Percentiles rank a stretch among this genome's conserved stretches.
phyloP scores from a whole-genome alignment of 129 eudicot genomes.

The Chrysanthemum seticuspe region DNA sequence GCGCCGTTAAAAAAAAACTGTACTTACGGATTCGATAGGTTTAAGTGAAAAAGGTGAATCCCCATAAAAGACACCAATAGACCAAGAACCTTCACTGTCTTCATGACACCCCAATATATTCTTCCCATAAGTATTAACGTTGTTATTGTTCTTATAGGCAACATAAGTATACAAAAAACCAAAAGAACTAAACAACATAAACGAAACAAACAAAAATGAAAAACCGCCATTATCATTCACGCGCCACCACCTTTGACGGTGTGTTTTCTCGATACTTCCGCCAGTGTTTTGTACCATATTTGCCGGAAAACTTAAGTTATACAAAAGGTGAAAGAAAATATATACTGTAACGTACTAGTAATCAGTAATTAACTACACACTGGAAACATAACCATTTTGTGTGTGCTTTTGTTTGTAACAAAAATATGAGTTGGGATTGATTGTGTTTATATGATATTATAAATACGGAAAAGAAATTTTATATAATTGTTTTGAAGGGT shows the following conservation, averaged over 20 bases:
- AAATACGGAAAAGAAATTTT: background rate
- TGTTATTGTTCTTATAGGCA: conserved; percentile 17
- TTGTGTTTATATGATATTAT: background rate
- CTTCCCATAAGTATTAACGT: background rate
- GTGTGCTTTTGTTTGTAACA: background rate
- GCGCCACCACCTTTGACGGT: conserved; percentile 37
- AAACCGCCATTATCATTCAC: conserved; percentile 33
- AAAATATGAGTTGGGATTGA: background rate
- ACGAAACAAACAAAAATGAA: conserved; percentile 27
- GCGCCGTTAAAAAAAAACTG: background rate
- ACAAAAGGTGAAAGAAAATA: conserved; percentile 25
- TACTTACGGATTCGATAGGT: conserved; percentile 78
- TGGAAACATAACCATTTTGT: background rate
- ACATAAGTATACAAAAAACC: conserved; percentile 29
- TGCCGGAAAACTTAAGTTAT: conserved; percentile 9
- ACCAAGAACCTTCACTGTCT: conserved; percentile 90
- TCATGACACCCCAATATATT: conserved; percentile 49
- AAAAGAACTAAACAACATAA: conserved; percentile 29
- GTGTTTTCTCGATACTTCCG: conserved; percentile 37
- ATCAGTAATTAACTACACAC: background rate
- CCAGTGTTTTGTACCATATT: conserved; percentile 19
- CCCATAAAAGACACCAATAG: conserved; percentile 81
- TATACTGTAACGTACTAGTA: background rate
- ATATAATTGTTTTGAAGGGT: background rate
- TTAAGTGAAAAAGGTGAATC: conserved; percentile 77